phyloP scores from a whole-genome alignment of 768 basidiomycete genomes.

The Clitopilus passeckerianus region DNA sequence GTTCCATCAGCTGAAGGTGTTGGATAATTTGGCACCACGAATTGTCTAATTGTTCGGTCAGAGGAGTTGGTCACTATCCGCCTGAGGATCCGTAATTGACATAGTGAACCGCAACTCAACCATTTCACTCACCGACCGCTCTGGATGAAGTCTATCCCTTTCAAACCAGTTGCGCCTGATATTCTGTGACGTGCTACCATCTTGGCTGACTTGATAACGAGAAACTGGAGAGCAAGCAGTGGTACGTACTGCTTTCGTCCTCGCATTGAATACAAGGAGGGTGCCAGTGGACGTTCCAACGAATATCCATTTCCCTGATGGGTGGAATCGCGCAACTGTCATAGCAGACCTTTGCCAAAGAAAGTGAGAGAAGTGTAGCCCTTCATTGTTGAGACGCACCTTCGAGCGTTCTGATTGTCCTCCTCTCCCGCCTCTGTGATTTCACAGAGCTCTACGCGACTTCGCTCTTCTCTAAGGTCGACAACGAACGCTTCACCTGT shows the following conservation, averaged over 20 bases:
- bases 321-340: conserved; percentile 73
- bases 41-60: conserved; percentile 89
- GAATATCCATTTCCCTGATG: conserved; percentile 82
- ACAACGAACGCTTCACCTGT: conserved; percentile 83
- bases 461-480: conserved; percentile 63
- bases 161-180: conserved; percentile 67
- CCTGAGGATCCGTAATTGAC: conserved; percentile 22
- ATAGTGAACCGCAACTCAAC: not conserved
- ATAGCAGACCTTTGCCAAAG: conserved; percentile 48
- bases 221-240: not conserved
- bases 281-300: conserved; percentile 79
- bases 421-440: conserved; percentile 41
- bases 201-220: conserved; percentile 26
- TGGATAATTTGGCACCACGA: conserved; percentile 64
- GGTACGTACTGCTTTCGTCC: conserved; percentile 63
- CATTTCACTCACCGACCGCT: conserved; percentile 57
- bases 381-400: conserved; percentile 9
- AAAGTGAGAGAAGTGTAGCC: too few relatives aligned
- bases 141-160: conserved; percentile 82
- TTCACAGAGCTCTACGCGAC: conserved; percentile 67
- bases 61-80: conserved; percentile 88
- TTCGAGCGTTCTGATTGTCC: conserved; percentile 40
- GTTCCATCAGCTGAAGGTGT: conserved; percentile 26
- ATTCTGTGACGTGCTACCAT: conserved; percentile 76
- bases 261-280: conserved; percentile 82